A percentile compares a stretch with the other conserved stretches of the same genome.
Conservation (phyloP, 345 rosid species). For the Populus tremula region DNA sequence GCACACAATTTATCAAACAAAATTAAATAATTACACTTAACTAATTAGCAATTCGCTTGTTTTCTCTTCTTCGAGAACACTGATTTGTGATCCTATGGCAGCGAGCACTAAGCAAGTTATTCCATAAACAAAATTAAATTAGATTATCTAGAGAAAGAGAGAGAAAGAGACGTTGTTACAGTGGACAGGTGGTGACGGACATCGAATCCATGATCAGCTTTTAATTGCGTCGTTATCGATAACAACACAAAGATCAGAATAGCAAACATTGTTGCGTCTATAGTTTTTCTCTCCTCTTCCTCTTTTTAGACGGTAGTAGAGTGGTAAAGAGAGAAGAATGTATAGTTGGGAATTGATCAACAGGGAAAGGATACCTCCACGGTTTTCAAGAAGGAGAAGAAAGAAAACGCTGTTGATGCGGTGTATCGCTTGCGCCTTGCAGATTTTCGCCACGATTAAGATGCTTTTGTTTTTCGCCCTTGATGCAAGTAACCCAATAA, state of each 20-base stretch:
- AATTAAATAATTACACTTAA: not conserved
- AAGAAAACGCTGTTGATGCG: not conserved
- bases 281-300: not conserved
- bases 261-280: constrained; percentile 18
- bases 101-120: not conserved
- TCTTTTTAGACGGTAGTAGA: not conserved
- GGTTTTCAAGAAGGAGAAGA: not conserved
- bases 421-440: not conserved
- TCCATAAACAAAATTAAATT: not conserved
- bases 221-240: constrained; percentile 19
- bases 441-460: not conserved
- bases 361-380: not conserved
- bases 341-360: not conserved
- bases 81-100: too few species aligned
- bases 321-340: not conserved
- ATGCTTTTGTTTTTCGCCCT: not conserved
- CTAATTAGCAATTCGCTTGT: not conserved
- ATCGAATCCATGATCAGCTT: constrained; percentile 52
- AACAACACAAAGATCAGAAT: constrained; percentile 20
- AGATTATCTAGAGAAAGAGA: not conserved
- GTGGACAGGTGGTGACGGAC: constrained; percentile 72
- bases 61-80: not conserved
- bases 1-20: constrained; percentile 15
- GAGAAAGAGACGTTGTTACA: constrained; percentile 47
- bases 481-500: not conserved